A percentile compares a stretch with the other conserved stretches of the same genome.
Evolutionary conservation across 805 yeast species (phyloP).

Genomic region (Lipomyces oligophaga): DNA sequence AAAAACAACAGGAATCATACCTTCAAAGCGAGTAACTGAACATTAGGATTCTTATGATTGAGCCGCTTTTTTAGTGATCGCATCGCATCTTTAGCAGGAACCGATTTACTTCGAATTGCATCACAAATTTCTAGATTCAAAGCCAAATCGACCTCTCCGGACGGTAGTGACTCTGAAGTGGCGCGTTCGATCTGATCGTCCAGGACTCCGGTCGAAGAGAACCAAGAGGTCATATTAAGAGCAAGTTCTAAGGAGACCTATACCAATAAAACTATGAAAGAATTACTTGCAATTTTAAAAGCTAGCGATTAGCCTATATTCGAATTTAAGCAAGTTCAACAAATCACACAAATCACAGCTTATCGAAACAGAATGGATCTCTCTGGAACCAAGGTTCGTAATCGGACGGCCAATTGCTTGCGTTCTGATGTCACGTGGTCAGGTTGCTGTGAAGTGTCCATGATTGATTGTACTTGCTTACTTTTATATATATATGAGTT

Average conservation of each 20-base stretch:
- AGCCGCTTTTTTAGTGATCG: slow-evolving; percentile 73
- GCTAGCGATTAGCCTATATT: too few species aligned
- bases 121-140: slow-evolving; percentile 84
- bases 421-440: too few species aligned
- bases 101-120: slow-evolving; percentile 72
- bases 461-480: too few species aligned
- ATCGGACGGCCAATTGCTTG: too few species aligned
- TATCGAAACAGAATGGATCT: too few species aligned
- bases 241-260: neutral
- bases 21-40: slow-evolving; percentile 62
- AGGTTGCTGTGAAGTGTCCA: too few species aligned
- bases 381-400: too few species aligned
- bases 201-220: slow-evolving; percentile 19
- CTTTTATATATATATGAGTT: too few species aligned
- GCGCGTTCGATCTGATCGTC: slow-evolving; percentile 55
- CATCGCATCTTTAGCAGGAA: slow-evolving; percentile 79
- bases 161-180: slow-evolving; percentile 85
- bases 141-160: slow-evolving; percentile 75
- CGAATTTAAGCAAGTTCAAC: too few species aligned
- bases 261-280: too few species aligned
- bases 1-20: slow-evolving; percentile 2
- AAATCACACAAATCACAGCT: too few species aligned
- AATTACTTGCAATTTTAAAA: too few species aligned
- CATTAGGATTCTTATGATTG: slow-evolving; percentile 71
- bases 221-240: slow-evolving; percentile 20